Percentiles rank a stretch among this genome's conserved stretches.
These are phyloP conservation scores for Aspergillus novofumigatus DNA, from an alignment of 2,329 filamentous ascomycete species.

Conservation along the genomic window DNA sequence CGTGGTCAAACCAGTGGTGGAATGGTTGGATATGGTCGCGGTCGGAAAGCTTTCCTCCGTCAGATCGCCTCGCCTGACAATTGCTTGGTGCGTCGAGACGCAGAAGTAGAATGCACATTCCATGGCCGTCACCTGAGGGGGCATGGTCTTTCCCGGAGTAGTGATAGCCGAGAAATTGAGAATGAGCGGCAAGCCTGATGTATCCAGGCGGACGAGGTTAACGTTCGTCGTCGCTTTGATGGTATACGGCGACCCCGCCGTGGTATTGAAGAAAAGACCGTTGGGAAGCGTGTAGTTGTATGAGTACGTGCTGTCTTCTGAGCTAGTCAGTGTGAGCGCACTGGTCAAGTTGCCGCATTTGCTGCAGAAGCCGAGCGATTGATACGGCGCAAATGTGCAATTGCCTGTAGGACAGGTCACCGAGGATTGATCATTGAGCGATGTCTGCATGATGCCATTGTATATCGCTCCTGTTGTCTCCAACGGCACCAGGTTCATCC, in stretches of 20 bases:
- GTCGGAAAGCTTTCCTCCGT: slow-evolving; percentile 12
- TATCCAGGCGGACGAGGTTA: slow-evolving; percentile 13
- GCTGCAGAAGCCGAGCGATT: slow-evolving; percentile 29
- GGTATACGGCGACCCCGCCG: slow-evolving; percentile 10
- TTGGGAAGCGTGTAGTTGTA: slow-evolving; percentile 21
- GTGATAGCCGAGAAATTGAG: slow-evolving; percentile 21
- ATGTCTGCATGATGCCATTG: slow-evolving; percentile 24
- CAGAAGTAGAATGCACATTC: slow-evolving; percentile 24
- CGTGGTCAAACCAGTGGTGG: background rate
- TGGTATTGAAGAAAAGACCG: slow-evolving; percentile 13
- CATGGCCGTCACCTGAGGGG: slow-evolving; percentile 14
- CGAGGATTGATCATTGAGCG: slow-evolving; percentile 13
- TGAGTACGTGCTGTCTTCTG: background rate
- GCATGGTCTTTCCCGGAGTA: slow-evolving; percentile 12
- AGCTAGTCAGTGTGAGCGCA: slow-evolving; percentile 3
- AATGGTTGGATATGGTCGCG: slow-evolving; percentile 10
- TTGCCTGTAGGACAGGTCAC: slow-evolving; percentile 30
- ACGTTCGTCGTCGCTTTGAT: slow-evolving; percentile 17
- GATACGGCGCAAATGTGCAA: slow-evolving; percentile 27
- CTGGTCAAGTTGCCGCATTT: slow-evolving; percentile 19
- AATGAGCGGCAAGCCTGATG: slow-evolving; percentile 9
- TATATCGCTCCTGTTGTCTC: slow-evolving; percentile 26
- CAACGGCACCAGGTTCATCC: slow-evolving; percentile 21
- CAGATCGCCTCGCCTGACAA: slow-evolving; percentile 14
- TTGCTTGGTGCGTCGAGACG: slow-evolving; percentile 18